A percentile compares a stretch with the other conserved stretches of the same genome.
phyloP scores from a whole-genome alignment of 1,284 basidiomycete species.

The Trichosporon sp. region DNA sequence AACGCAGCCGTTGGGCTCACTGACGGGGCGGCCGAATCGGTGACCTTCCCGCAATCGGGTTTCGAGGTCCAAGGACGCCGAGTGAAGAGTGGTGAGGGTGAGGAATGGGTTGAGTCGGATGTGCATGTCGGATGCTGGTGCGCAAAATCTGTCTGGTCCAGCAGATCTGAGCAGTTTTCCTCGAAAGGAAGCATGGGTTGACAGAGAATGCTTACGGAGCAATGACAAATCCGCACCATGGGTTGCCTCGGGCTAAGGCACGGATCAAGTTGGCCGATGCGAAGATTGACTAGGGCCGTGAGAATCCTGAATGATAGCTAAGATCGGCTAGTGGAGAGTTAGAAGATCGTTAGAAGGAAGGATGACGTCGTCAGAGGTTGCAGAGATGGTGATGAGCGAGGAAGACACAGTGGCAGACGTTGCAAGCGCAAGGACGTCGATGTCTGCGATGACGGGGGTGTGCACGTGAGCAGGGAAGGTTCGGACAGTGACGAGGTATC shows the following conservation, averaged over 20 bases:
- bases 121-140: too few species aligned
- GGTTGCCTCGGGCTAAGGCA: not conserved
- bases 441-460: not conserved
- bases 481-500: not conserved
- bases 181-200: not conserved
- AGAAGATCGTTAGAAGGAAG: not conserved
- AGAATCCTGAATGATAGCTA: not conserved
- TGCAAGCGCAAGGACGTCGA: not conserved
- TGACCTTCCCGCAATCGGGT: too few species aligned
- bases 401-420: not conserved
- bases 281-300: not conserved
- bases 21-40: too few species aligned
- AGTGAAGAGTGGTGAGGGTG: too few species aligned
- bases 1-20: too few species aligned
- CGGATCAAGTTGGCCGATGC: not conserved
- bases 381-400: not conserved
- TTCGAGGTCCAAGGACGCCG: too few species aligned
- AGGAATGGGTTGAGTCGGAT: too few species aligned
- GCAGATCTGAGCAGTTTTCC: not conserved
- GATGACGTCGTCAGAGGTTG: not conserved
- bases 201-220: slow-evolving; percentile 10
- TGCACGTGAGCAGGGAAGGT: not conserved
- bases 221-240: slow-evolving; percentile 1
- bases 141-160: too few species aligned
- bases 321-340: not conserved